phyloP scores from a whole-genome alignment of 2,329 filamentous ascomycete species.

The Scedosporium apiospermum region DNA sequence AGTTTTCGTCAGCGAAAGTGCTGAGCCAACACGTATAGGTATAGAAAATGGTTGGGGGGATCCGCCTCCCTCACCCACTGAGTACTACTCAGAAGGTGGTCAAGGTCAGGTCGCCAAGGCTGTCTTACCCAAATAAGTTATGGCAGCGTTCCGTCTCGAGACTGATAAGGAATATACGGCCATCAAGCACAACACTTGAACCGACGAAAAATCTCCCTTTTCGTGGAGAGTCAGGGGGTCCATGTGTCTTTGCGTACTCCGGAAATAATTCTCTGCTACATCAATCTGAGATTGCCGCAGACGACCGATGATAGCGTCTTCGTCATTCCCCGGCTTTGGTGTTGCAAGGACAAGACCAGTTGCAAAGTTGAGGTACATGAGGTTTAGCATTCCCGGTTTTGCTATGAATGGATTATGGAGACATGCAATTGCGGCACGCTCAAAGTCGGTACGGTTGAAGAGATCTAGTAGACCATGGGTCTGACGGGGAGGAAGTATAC shows the following conservation, averaged over 20 bases:
- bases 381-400: slow-evolving; percentile 43
- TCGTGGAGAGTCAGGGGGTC: slow-evolving; percentile 41
- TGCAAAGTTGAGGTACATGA: slow-evolving; percentile 53
- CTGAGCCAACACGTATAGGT: background rate
- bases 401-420: slow-evolving; percentile 43
- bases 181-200: slow-evolving; percentile 56
- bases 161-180: slow-evolving; percentile 53
- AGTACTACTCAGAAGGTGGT: background rate
- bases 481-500: slow-evolving; percentile 18
- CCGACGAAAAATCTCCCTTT: slow-evolving; percentile 54
- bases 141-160: slow-evolving; percentile 54
- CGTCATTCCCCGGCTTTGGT: slow-evolving; percentile 36
- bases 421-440: slow-evolving; percentile 38
- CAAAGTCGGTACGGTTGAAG: slow-evolving; percentile 42
- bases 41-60: background rate
- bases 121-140: slow-evolving; percentile 46
- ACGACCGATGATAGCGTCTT: slow-evolving; percentile 40
- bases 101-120: background rate
- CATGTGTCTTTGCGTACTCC: slow-evolving; percentile 44
- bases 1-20: slow-evolving; percentile 8
- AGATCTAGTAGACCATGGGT: slow-evolving; percentile 53
- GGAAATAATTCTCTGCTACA: slow-evolving; percentile 53
- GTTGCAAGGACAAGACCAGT: slow-evolving; percentile 51
- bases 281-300: slow-evolving; percentile 37
- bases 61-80: background rate